Evolutionary conservation across 805 yeast genomes (phyloP), one percentile per base, ranked within the genome.

Genomic region (Cyberlindnera misumaiensis): DNA sequence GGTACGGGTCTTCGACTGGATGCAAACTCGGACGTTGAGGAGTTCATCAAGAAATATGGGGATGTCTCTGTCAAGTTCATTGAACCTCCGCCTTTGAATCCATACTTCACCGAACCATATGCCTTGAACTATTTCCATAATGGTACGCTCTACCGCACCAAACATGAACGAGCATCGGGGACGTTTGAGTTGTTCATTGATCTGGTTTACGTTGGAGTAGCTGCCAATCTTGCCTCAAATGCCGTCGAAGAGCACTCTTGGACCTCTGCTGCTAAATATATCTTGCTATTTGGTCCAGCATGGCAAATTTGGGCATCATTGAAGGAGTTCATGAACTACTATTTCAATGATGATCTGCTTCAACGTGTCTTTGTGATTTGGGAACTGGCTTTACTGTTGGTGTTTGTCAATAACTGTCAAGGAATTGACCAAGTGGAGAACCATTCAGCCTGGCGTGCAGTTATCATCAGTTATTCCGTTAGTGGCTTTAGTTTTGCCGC

Each of bases 281-380:
- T 74, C 5, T 48, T 78, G 30, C 52, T 75, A 2, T 78, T 77
- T 40, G 36, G 72, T 14, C 83, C 82, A 0, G 68, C 77, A n/a
- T 80, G 77, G 74, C 69, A 68, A 15, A 72, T 78, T 16, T 79
- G 85, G 84, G 55, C 68, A n/a, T 83, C 77, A 48, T 61, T 78
- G 41, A 73, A 75, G 49, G 83, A 77, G 41, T 67, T 77, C 48
- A 74, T 76, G 68, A 76, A 79, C 55, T 77, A 75, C 50, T 78
- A 75, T 56, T 79, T 70, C 52, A 74, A 63, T 41, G 80, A 77
- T 47, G 84, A 80, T 55, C 54, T 78, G 35, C 50, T 73, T 4
- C 85, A 80, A 51, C 67, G 70, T 39, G 8, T 61, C 0, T 73
- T 68, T 50, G 66, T 77, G 13, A 44, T 76, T 14, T 75, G 81